These are phyloP conservation scores for Poterioochromonas sp. DNA, from an alignment of 352 stramenopile species.

Conservation along the genomic window DNA sequence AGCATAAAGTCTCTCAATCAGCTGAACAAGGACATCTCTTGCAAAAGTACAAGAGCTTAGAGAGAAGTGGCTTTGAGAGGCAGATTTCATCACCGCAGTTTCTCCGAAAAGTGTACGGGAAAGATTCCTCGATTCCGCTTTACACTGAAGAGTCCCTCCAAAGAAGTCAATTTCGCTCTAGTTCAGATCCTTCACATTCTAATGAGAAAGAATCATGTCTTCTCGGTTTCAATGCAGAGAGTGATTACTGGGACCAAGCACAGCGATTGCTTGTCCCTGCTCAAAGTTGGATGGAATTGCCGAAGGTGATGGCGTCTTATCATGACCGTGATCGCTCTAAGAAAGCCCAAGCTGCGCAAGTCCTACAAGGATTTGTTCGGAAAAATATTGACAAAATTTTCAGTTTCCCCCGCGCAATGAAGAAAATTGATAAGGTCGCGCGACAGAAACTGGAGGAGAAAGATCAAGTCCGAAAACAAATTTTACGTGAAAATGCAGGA, in stretches of 20 bases:
- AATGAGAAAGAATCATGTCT: no score
- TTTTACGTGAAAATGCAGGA: neutral
- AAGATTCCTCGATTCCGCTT: neutral
- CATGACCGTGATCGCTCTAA: neutral
- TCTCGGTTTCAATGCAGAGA: no score
- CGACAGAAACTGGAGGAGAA: neutral
- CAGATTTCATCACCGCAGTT: neutral
- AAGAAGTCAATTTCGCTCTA: no score
- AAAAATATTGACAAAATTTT: neutral
- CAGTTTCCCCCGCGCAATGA: neutral
- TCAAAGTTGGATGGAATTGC: neutral
- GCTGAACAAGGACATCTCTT: neutral
- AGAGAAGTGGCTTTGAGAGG: neutral
- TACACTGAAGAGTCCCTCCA: no score
- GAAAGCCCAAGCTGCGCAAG: neutral
- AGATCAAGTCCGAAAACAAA: neutral
- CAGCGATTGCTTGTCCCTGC: neutral
- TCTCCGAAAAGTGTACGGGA: neutral
- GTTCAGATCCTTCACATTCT: no score
- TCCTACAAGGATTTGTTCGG: conserved; percentile 10
- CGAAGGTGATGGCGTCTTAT: neutral
- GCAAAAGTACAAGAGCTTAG: neutral
- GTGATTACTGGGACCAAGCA: neutral
- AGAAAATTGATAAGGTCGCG: neutral
- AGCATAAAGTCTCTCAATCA: neutral